Evolutionary conservation across 202 grass and related monocot genomes (phyloP).

Genomic region (Bolboschoenoplectus hybrid): DNA sequence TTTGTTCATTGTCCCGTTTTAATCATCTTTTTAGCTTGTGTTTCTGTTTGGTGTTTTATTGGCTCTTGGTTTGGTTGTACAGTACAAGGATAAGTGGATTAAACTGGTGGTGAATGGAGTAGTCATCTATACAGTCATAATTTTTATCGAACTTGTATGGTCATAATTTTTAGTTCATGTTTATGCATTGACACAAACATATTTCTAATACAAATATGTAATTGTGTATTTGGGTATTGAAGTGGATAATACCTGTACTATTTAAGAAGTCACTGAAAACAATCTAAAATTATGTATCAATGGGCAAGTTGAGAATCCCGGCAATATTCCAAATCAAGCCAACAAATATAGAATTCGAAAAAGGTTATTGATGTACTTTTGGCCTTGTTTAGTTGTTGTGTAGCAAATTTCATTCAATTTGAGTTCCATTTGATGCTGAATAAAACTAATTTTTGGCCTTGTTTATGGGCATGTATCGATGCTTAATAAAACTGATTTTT

Average conservation of each 20-base stretch:
- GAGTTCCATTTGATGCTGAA: neutral
- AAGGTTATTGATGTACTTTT: neutral
- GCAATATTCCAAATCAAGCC: neutral
- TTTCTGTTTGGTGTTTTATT: conserved; percentile 24
- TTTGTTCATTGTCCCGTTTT: conserved; percentile 11
- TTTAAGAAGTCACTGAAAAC: neutral
- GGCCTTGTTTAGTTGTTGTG: neutral
- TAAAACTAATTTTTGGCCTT: neutral
- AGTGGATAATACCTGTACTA: neutral
- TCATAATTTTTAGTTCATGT: too few species aligned
- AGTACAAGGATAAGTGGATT: neutral
- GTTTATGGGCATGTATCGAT: too few species aligned
- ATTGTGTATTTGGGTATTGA: conserved; percentile 5
- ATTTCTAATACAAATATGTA: neutral
- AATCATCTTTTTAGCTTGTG: conserved; percentile 14
- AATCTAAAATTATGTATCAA: neutral
- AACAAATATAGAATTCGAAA: neutral
- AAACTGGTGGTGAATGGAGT: neutral
- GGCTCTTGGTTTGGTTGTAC: conserved; percentile 14
- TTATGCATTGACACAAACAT: neutral
- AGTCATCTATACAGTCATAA: neutral
- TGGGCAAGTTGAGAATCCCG: neutral
- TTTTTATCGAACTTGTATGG: neutral
- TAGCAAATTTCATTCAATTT: neutral
- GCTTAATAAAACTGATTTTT: too few species aligned